Evolutionary conservation across 2,329 filamentous ascomycete species (phyloP).

Genomic region (Rutstroemia sp.): DNA sequence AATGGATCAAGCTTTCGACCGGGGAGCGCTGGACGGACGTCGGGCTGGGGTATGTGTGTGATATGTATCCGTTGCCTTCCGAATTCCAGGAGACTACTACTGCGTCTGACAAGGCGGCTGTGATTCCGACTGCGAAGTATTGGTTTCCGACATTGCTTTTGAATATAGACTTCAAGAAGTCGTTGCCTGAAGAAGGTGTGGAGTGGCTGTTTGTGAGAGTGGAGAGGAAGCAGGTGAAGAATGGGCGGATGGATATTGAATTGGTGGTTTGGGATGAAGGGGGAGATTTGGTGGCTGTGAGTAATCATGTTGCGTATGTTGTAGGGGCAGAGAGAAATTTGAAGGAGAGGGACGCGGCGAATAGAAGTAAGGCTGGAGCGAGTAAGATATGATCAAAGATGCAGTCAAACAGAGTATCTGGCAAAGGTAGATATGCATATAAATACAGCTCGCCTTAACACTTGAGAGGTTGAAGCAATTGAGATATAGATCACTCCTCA

Average conservation of each 20-base stretch:
- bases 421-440: not conserved
- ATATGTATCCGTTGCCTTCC: constrained; percentile 47
- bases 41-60: constrained; percentile 56
- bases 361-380: constrained; percentile 16
- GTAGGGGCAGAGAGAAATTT: constrained; percentile 56
- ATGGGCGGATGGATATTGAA: constrained; percentile 70
- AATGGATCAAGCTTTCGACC: constrained; percentile 59
- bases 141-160: constrained; percentile 53
- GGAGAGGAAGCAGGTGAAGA: constrained; percentile 56
- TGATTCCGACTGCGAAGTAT: constrained; percentile 21
- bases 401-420: not conserved
- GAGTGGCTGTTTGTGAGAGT: constrained; percentile 66
- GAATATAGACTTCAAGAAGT: constrained; percentile 71
- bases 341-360: constrained; percentile 17
- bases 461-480: no score
- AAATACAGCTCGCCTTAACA: no score
- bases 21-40: constrained; percentile 54
- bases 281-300: constrained; percentile 59
- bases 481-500: not conserved
- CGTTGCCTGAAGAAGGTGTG: constrained; percentile 57
- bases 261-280: constrained; percentile 56
- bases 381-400: not conserved
- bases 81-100: not conserved
- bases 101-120: constrained; percentile 24
- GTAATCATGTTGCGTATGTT: constrained; percentile 60